A percentile compares a stretch with the other conserved stretches of the same genome.
Evolutionary conservation across 768 basidiomycete genomes (phyloP).

Genomic region (Tylopilus cervinicoccineus): DNA sequence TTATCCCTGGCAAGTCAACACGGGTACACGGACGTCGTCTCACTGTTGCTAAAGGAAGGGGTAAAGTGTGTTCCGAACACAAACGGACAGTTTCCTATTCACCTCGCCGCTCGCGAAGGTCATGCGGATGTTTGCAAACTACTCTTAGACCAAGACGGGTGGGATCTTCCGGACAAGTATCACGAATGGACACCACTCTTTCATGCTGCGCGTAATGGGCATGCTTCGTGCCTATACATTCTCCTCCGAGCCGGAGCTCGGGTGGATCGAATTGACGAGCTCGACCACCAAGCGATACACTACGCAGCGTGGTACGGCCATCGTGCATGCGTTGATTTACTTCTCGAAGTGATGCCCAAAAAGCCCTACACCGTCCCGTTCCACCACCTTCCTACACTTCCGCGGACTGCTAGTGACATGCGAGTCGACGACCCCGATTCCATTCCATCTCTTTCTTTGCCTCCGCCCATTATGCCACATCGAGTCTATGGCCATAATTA

Average conservation of each 20-base stretch:
- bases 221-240: conserved; percentile 65
- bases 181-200: conserved; percentile 98
- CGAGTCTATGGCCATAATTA: conserved; percentile 97
- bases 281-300: conserved; percentile 79
- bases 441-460: conserved; percentile 92
- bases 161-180: conserved; percentile 91
- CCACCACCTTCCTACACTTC: conserved; percentile 17
- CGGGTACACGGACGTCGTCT: conserved; percentile 81
- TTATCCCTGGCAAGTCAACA: conserved; percentile 88
- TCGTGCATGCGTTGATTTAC: conserved; percentile 56
- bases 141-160: conserved; percentile 69
- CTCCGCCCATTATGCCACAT: conserved; percentile 98
- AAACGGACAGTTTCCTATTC: conserved; percentile 96
- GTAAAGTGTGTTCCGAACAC: conserved; percentile 80
- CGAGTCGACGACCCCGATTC: conserved; percentile 75
- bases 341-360: conserved; percentile 42
- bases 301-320: conserved; percentile 98
- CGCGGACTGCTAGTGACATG: conserved; percentile 29
- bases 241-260: conserved; percentile 78
- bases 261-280: conserved; percentile 77
- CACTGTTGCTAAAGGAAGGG: conserved; percentile 71
- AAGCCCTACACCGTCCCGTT: conserved; percentile 13
- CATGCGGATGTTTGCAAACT: conserved; percentile 80
- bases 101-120: conserved; percentile 91
- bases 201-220: conserved; percentile 89